Base-by-base conservation (phyloP, 164 flowering plant species). In the Chimonanthus salicifolius region DNA sequence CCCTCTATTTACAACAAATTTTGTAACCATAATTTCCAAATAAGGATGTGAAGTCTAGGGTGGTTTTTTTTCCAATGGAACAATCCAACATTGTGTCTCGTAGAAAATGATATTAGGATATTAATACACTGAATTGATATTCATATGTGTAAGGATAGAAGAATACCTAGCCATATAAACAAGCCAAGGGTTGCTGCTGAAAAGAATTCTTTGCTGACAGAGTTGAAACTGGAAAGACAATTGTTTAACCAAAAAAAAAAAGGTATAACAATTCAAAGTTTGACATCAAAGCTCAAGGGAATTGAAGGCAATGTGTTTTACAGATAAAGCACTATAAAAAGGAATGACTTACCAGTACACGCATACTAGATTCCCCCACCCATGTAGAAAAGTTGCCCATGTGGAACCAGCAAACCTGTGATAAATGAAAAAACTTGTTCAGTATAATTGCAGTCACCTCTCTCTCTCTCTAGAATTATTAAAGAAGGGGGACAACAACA, bases 361-460 rank as follows among this genome's bases (percentile, higher is more conserved):
- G 84, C 92, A 87, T 33, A 85, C 62, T 64, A 95, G 85, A 75
- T 92, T 95, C 7, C 96, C 98, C 89, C 93, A 92, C 72, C 98
- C 98, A 76, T 89, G 85, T 47, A 93, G 83, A 65, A 93, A 64
- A 62, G 94, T 76, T 72, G 94, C 97, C 99, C 99, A 95, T 1
- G 80, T 5, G 44, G 98, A 83, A 71, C 99, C 98, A 64, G 86
- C 82, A 85, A 94, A 92, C 99, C 99, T 92, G 86, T 68, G 80
- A 15, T 50, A 76, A 50, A 49, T 49, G 3, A 47, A 16, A 1
- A 13, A 33, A 33, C 33, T 33, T 33, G 33, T 33, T 33, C 33
- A 33, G 33, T 33, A 33, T 33, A 33, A 33, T 33, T 60, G 6
- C 64, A 45, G 33, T 33, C 33, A 33, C 33, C 33, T 33, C 33